Base-by-base conservation (phyloP, 2,329 filamentous ascomycete species). In the Zalaria sp. region DNA sequence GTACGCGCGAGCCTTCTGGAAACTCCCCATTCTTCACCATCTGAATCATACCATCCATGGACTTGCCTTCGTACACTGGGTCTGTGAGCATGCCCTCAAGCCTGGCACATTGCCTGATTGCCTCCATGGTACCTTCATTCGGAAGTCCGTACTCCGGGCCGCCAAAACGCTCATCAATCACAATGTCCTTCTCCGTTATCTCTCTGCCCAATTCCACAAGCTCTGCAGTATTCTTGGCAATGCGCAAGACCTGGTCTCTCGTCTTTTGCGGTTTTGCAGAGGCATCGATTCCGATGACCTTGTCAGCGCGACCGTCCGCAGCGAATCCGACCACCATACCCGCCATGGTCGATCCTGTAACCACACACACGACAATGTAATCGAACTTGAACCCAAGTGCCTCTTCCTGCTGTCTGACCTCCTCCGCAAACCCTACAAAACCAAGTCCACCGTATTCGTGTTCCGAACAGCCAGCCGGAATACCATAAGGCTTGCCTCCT, bases 61-160 rank as follows among this genome's bases (percentile, higher is more conserved):
- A 81, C 71, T 85, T 85, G 1, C 81, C 81, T 61, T 83, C 80
- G 52, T 85, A 85, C 1, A 85, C 81, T 0, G 80, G 81, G 53
- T 85, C 81, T 0, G 79, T 84, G 47, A 85, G 81, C 51, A 85
- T 78, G 0, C 73, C 81, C 62, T 85, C 81, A 1, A 75, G 82
- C 44, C 65, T 58, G 0, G 81, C 81, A 4, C 75, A 77, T 53
- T 81, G 77, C 57, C 71, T 72, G 55, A 85, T 84, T 0, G 79
- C 80, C 28, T 76, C 76, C 39, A 79, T 68, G 1, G 81, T 85
- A 51, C 64, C 63, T 55, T 74, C 61, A 49, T 81, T 77, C 0
- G 79, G 77, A 43, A 83, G 68, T 2, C 81, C 81, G 56, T 85
- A 84, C 5, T 70, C 61, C 5, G 77, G 77, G 11, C 71, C 81